Base-by-base conservation (phyloP, 306 rosid species). In the Prunus davidiana region DNA sequence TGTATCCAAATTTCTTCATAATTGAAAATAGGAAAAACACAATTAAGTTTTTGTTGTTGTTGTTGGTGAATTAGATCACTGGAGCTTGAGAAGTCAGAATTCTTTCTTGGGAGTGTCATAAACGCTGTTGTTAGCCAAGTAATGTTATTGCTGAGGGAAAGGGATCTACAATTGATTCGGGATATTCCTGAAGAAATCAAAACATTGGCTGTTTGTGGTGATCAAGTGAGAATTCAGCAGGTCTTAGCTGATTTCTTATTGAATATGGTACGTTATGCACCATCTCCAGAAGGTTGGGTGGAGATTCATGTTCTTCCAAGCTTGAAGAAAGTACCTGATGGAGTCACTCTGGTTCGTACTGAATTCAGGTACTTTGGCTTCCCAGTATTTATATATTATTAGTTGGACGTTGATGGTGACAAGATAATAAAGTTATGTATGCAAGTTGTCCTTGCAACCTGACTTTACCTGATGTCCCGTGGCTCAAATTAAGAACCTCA, bases 41-140 rank as follows among this genome's bases (percentile, higher is more conserved):
- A 25, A 71, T 72, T 78, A 71, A 75, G 69, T 75, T 78, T 65
- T 67, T 64, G 45, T 83, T 83, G 43, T 83, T 83, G 43, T 77
- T 24, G 54, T 76, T 83, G 81, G 73, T 73, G 75, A 76, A 54
- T 76, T 70, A 93, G 98, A 83, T 88, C 93, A 57, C 52, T 96
- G 96, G 96, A 88, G 94, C 91, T 96, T 79, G 98, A 93, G 81
- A 91, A 88, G 75, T 85, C 79, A 41, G 99, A 93, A 65, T 96
- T 96, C 84, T 69, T 91, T 74, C 91, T 96, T 52, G 99, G 97
- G 67, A 89, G 91, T 79, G 93, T 93, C 77, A 91, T 96, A 66
- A 89, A 96, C 69, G 97, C 98, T 60, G 99, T 96, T 81, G 99
- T 96, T 76, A 93, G 99, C 88, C 99, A 96, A 93, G 98, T 88